Conservation (phyloP, 257 asterid genomes). For the Scutellaria galericulata region DNA sequence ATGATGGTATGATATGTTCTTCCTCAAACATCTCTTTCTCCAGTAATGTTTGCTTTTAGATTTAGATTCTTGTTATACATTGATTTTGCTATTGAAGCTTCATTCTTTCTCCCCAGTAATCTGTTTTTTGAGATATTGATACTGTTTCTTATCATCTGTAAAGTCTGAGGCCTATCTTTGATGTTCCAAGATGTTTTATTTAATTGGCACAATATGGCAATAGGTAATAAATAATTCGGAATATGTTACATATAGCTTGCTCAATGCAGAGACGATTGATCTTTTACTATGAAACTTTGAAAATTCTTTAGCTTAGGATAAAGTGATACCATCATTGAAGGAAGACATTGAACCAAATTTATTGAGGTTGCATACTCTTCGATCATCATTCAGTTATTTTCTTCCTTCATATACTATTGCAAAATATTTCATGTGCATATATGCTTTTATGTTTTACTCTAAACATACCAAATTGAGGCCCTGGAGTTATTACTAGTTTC, state of each 20-base stretch:
- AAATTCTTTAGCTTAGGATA: background rate
- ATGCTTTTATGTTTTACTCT: background rate
- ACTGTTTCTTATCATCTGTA: background rate
- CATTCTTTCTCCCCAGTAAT: conserved; percentile 3
- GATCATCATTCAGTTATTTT: background rate
- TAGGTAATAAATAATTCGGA: conserved; percentile 6
- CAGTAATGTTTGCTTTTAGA: conserved; percentile 15
- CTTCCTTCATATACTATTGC: background rate
- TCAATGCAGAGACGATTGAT: background rate
- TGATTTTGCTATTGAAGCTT: conserved; percentile 27
- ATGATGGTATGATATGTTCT: conserved; percentile 65
- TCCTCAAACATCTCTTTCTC: conserved; percentile 7
- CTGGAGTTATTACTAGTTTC: conserved; percentile 10
- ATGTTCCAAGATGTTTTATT: background rate
- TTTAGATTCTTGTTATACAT: conserved; percentile 25
- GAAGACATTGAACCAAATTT: background rate
- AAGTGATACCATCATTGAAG: conserved; percentile 1
- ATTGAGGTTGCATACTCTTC: background rate
- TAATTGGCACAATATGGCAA: background rate
- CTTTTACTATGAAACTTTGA: background rate
- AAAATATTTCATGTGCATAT: background rate
- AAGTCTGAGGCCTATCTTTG: background rate
- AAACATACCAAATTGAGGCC: background rate
- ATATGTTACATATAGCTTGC: background rate
- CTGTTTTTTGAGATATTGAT: conserved; percentile 5